These are phyloP conservation scores for Glycine soja DNA, from an alignment of 306 rosid genomes.

Conservation along the genomic window DNA sequence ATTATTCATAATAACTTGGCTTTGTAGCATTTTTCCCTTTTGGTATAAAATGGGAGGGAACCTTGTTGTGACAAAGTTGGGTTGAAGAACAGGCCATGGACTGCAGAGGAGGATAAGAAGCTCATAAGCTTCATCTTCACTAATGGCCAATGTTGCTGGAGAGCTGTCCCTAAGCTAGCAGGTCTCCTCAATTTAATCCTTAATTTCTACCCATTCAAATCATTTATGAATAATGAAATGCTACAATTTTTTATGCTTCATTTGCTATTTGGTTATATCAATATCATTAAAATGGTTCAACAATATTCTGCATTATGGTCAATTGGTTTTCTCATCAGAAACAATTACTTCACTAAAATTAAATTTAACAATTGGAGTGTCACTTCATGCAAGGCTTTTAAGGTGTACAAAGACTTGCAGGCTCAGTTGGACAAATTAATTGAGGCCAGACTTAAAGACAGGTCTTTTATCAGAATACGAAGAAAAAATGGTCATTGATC, in stretches of 20 bases:
- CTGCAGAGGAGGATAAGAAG: conserved; percentile 89
- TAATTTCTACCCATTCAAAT: conserved; percentile 7
- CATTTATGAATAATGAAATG: neutral
- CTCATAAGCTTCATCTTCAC: conserved; percentile 86
- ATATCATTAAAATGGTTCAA: neutral
- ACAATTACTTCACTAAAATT: neutral
- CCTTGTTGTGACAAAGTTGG: conserved; percentile 94
- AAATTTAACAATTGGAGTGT: conserved; percentile 6
- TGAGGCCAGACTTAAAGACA: too few relatives aligned
- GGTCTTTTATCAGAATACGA: too few relatives aligned
- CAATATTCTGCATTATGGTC: conserved; percentile 22
- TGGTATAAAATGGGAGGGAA: too few relatives aligned
- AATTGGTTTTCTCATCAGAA: conserved; percentile 2
- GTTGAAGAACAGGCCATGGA: conserved; percentile 94
- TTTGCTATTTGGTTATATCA: neutral
- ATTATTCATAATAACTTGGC: too few relatives aligned
- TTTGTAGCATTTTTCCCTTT: too few relatives aligned
- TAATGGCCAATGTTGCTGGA: conserved; percentile 97
- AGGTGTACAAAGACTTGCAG: conserved; percentile 98
- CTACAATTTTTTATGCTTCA: conserved; percentile 26
- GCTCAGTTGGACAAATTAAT: conserved; percentile 57
- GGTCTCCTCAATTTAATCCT: conserved; percentile 50
- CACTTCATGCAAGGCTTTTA: conserved; percentile 66
- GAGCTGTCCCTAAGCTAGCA: conserved; percentile 96
- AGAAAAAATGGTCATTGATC: too few relatives aligned